A percentile compares a stretch with the other conserved stretches of the same genome.
Evolutionary conservation across 1,284 basidiomycete species (phyloP).

Genomic region (Papiliotrema fonsecae): DNA sequence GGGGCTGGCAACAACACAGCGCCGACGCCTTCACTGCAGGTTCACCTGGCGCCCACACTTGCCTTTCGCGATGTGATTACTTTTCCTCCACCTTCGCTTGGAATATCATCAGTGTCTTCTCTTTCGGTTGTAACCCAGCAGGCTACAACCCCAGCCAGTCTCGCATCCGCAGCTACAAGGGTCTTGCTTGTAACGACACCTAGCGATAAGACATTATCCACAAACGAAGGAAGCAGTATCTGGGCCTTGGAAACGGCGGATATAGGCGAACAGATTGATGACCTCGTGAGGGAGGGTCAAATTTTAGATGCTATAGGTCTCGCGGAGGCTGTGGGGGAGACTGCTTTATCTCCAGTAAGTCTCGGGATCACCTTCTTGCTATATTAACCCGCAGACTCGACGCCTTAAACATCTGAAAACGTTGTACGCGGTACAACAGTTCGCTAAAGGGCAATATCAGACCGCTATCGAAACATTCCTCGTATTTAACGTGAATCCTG

Average conservation of each 20-base stretch:
- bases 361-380: neutral
- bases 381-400: slow-evolving; percentile 8
- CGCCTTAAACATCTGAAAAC: slow-evolving; percentile 59
- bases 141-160: slow-evolving; percentile 52
- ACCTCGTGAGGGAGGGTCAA: slow-evolving; percentile 65
- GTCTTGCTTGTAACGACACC: slow-evolving; percentile 66
- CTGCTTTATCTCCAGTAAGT: slow-evolving; percentile 64
- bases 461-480: slow-evolving; percentile 80
- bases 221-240: slow-evolving; percentile 65
- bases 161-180: slow-evolving; percentile 35
- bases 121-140: slow-evolving; percentile 8
- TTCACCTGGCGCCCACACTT: slow-evolving; percentile 72
- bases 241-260: slow-evolving; percentile 69
- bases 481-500: slow-evolving; percentile 83
- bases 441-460: slow-evolving; percentile 52
- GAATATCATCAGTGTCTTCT: slow-evolving; percentile 16
- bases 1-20: slow-evolving; percentile 15
- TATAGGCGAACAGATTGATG: slow-evolving; percentile 79
- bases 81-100: slow-evolving; percentile 52
- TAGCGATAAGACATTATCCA: slow-evolving; percentile 59
- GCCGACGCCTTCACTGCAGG: slow-evolving; percentile 62
- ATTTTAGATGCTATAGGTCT: slow-evolving; percentile 79
- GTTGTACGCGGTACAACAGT: slow-evolving; percentile 71
- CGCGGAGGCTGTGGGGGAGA: slow-evolving; percentile 61
- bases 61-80: slow-evolving; percentile 60